Base-by-base conservation (phyloP, 805 yeast species). In the Starmerella khaoyaiensis region DNA sequence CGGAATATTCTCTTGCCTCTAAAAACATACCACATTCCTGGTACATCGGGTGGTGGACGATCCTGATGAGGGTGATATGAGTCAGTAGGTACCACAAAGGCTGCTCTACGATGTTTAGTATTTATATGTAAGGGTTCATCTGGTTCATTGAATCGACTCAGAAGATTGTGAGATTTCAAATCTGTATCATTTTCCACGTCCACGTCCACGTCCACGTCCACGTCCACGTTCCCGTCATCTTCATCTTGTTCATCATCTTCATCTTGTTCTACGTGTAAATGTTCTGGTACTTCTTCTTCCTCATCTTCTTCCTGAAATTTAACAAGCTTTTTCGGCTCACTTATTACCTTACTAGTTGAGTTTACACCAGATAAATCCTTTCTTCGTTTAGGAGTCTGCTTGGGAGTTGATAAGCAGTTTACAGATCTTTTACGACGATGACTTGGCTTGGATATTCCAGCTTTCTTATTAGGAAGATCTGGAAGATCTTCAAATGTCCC, bases 1-100 rank as follows among this genome's bases (percentile, higher is more conserved):
- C 63, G 41, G 40, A 59, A 60, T 25, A 60, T 49, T 47, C 47
- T 47, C 41, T 57, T 59, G 21, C 63, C 63, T 10, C 63, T 47
- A 39, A 60, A 59, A 14, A 50, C 56, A 43, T 55, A 60, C 61
- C 59, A 55, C 56, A 60, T 52, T 10, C 64, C 64, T 6, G 50
- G 50, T 12, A 48, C 49, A 22, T 45, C 27, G n/a, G 50, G 50
- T 9, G 49, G 47, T 4, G 50, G 50, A 20, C 25, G 38, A n/a
- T 33, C 43, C 26, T 26, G 41, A 34, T 43, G 51, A 4, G 49
- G 51, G 22, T 46, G 50, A 11, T 27, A 8, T 6, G n/a, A 5
- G 5, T 7, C 19, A 14, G 21, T n/a, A 18, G 12, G 23, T 11
- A 6, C 12, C 8, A 25, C 21, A n/a, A 22, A 11, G 5, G 18